A percentile compares a stretch with the other conserved stretches of the same genome.
Conservation (phyloP, 2,329 filamentous ascomycete genomes). For the Xylariaceae sp. region DNA sequence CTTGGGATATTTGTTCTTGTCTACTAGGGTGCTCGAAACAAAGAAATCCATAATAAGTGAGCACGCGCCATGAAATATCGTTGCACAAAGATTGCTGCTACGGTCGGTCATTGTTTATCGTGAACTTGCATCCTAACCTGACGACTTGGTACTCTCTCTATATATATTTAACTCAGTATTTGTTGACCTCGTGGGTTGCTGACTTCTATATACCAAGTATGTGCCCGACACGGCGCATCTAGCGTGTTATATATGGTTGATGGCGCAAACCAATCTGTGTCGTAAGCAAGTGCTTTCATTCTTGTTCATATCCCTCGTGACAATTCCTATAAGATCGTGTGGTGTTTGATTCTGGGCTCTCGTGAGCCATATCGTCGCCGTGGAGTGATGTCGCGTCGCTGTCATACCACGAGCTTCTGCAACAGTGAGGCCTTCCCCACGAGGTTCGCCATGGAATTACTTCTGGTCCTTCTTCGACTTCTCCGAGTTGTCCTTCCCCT, state of each 20-base stretch:
- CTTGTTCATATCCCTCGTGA: neutral
- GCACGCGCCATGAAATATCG: neutral
- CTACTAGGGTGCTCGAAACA: neutral
- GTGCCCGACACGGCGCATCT: too few relatives aligned
- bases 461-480: slow-evolving; percentile 47
- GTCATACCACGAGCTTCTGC: neutral
- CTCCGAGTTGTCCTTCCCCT: slow-evolving; percentile 54
- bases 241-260: neutral
- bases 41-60: neutral
- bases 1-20: too few relatives aligned
- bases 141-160: neutral
- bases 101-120: neutral
- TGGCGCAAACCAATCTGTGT: neutral
- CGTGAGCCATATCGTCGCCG: neutral
- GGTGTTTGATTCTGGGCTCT: neutral
- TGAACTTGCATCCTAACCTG: neutral
- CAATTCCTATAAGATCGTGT: neutral
- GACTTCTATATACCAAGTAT: neutral
- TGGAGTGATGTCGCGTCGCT: neutral
- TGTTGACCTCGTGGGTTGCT: neutral
- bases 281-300: neutral
- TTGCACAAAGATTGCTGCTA: neutral
- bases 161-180: neutral
- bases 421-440: neutral
- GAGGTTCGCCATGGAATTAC: slow-evolving; percentile 17